These are phyloP conservation scores for Kurtzmaniella quercitrusa DNA, from an alignment of 1,139 yeast genomes.

Conservation along the genomic window DNA sequence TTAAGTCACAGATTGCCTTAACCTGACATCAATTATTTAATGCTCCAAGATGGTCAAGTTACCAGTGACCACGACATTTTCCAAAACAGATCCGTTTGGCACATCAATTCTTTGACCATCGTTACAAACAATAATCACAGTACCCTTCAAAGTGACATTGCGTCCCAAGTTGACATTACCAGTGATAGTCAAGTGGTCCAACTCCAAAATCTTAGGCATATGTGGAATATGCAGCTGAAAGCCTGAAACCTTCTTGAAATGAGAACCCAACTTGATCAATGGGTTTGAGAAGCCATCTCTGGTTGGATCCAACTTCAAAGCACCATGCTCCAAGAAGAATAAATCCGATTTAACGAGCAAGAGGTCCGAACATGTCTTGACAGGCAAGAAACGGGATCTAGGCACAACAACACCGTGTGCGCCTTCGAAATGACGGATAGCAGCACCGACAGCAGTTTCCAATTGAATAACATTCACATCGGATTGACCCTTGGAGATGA, in stretches of 20 bases:
- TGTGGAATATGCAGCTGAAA: conserved; percentile 90
- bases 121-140: conserved; percentile 95
- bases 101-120: conserved; percentile 96
- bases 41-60: conserved; percentile 94
- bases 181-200: conserved; percentile 95
- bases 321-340: conserved; percentile 88
- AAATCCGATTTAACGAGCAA: conserved; percentile 94
- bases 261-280: conserved; percentile 91
- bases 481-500: conserved; percentile 69
- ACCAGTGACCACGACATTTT: conserved; percentile 96
- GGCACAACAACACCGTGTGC: conserved; percentile 99
- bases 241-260: conserved; percentile 90
- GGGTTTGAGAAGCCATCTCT: conserved; percentile 91
- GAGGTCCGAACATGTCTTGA: conserved; percentile 93
- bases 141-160: conserved; percentile 88
- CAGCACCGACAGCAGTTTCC: conserved; percentile 99
- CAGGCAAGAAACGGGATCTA: conserved; percentile 96
- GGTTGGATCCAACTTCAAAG: conserved; percentile 75
- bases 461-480: conserved; percentile 88
- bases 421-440: conserved; percentile 89
- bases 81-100: conserved; percentile 92
- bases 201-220: conserved; percentile 93
- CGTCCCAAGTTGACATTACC: conserved; percentile 94
- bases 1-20: too few species aligned
- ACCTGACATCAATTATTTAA: too few species aligned